Base-by-base conservation (phyloP, 345 rosid genomes). In the Clarkia xantiana region DNA sequence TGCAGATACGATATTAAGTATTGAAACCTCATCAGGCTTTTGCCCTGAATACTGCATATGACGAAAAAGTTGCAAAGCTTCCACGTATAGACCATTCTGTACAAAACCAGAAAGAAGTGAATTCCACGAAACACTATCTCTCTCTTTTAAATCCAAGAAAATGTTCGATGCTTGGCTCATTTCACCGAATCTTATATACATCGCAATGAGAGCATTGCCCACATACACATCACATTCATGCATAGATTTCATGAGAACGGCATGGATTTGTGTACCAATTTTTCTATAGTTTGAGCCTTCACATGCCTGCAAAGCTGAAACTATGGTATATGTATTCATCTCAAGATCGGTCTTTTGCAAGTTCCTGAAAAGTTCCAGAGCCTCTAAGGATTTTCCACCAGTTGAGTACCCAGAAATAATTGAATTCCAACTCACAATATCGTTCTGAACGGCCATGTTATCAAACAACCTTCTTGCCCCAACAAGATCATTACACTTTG, bases 391-490 rank as follows among this genome's bases (percentile, higher is more conserved):
- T 55, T 53, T 62, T 1, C 82, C 77, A 57, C 64, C 61, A 3
- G 67, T 45, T 49, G 82, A 74, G 65, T 73, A 80, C 0, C 83
- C 85, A 44, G 85, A 71, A 54, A 82, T 67, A 3, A 80, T 77
- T 46, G 95, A 86, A 64, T 82, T 85, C 95, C 95, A 86, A 11
- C 78, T 60, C 52, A 81, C 81, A 53, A 71, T 70, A 61, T 85
- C 95, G 16, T 64, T 61, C 62, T 63, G 74, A 17, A 54, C 74
- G 49, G 54, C 42, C 40, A 71, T 58, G 52, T 67, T 51, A 42
- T 74, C 76, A 62, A 90, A 83, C 42, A 85, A 55, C 57, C 56
- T 76, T 74, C 73, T 79, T 10, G 88, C 95, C 18, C 69, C 70
- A 20, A 42, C 45, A 40, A 81, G 61, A 57, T 81, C 80, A 58